These are phyloP conservation scores for Lactarius hengduanensis DNA, from an alignment of 768 basidiomycete genomes.

Conservation along the genomic window DNA sequence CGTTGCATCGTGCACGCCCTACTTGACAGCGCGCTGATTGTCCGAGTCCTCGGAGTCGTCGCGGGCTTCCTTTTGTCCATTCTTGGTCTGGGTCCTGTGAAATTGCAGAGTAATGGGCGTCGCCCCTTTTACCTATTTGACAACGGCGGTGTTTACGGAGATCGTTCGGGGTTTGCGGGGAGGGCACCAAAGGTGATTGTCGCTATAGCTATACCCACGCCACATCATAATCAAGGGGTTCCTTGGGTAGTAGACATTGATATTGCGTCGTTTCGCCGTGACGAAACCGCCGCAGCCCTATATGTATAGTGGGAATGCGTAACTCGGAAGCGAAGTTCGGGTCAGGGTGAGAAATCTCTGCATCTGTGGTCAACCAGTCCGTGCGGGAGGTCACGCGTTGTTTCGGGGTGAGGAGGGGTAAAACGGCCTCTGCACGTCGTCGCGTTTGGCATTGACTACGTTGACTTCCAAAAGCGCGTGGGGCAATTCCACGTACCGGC, in stretches of 20 bases:
- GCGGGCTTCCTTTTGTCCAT: too few species aligned
- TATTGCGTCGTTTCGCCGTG: slow-evolving; percentile 55
- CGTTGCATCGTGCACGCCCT: too few species aligned
- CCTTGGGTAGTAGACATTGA: slow-evolving; percentile 30
- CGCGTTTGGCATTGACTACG: not conserved
- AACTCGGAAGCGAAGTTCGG: slow-evolving; percentile 53
- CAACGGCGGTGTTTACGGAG: too few species aligned
- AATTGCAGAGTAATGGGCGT: too few species aligned
- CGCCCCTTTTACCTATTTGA: too few species aligned
- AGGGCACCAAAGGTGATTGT: not conserved
- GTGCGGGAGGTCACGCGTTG: slow-evolving; percentile 49
- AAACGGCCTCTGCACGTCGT: slow-evolving; percentile 46
- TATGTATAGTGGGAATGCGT: slow-evolving; percentile 50
- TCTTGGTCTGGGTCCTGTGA: too few species aligned
- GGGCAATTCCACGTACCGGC: slow-evolving; percentile 40
- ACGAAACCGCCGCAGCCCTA: slow-evolving; percentile 50
- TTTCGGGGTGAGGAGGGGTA: slow-evolving; percentile 59
- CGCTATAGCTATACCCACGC: not conserved
- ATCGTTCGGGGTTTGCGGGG: too few species aligned
- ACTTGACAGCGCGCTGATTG: too few species aligned
- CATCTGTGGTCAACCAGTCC: slow-evolving; percentile 70
- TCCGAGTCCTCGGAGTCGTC: too few species aligned
- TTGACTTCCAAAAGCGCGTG: not conserved
- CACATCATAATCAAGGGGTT: not conserved
- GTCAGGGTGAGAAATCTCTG: slow-evolving; percentile 64